phyloP scores from a whole-genome alignment of 2,329 filamentous ascomycete species.

The Scedosporium boydii region DNA sequence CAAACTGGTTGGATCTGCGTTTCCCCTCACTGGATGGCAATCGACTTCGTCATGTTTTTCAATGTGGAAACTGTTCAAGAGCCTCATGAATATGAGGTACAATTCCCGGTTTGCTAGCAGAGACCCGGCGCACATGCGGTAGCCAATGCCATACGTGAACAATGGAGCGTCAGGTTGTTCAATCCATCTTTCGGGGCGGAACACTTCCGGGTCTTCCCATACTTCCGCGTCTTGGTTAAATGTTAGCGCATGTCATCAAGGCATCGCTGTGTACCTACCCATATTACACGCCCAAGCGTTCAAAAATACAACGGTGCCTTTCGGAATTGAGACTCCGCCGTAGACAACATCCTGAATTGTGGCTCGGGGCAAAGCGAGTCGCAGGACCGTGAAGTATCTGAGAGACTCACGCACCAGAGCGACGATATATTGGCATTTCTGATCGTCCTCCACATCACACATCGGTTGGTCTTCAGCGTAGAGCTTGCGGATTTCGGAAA shows the following conservation, averaged over 20 bases:
- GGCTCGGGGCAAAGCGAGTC: too few species aligned
- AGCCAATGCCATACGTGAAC: constrained; percentile 57
- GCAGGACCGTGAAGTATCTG: constrained; percentile 52
- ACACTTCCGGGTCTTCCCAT: constrained; percentile 48
- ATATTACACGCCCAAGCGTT: too few species aligned
- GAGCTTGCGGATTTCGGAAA: constrained; percentile 37
- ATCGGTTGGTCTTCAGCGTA: constrained; percentile 43
- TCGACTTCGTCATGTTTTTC: constrained; percentile 35
- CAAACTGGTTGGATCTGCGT: constrained; percentile 50
- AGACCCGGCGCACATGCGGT: constrained; percentile 58
- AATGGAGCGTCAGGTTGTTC: constrained; percentile 54
- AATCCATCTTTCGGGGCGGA: constrained; percentile 45
- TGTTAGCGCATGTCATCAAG: not conserved
- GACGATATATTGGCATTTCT: constrained; percentile 53
- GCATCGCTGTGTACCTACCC: too few species aligned
- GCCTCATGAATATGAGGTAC: constrained; percentile 54
- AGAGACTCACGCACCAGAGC: constrained; percentile 54
- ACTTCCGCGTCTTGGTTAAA: constrained; percentile 33
- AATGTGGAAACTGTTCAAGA: constrained; percentile 52
- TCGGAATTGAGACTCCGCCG: too few species aligned
- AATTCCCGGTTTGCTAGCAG: constrained; percentile 55
- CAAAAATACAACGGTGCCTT: too few species aligned
- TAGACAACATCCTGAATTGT: too few species aligned
- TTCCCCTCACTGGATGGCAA: constrained; percentile 49
- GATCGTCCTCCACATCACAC: constrained; percentile 52